Evolutionary conservation across 2,329 filamentous ascomycete species (phyloP).

Genomic region (Aspergillus fructus): DNA sequence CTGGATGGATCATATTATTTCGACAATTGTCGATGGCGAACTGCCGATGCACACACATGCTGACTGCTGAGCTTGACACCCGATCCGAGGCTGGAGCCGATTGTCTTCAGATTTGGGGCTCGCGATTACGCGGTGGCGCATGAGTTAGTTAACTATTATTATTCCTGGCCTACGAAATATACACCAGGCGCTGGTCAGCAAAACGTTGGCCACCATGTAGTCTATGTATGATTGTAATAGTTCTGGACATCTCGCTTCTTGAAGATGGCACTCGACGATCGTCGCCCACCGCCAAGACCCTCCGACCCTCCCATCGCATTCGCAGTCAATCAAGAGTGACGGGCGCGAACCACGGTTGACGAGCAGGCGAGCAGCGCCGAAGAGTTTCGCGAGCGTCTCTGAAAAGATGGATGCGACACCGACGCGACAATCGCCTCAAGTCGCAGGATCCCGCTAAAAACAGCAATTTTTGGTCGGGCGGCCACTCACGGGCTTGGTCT

Average conservation of each 20-base stretch:
- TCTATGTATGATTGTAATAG: too few relatives aligned
- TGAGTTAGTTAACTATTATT: too few relatives aligned
- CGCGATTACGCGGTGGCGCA: not conserved
- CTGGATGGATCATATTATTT: not conserved
- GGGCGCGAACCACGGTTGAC: not conserved
- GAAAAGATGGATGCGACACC: conserved; percentile 1
- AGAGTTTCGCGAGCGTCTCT: not conserved
- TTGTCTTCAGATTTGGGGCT: not conserved
- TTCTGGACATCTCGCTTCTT: not conserved
- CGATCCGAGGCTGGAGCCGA: conserved; percentile 9
- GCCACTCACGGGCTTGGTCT: conserved; percentile 9
- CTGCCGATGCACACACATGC: conserved; percentile 11
- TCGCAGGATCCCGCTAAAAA: conserved; percentile 15
- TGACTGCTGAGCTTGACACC: not conserved
- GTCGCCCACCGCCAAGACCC: too few relatives aligned
- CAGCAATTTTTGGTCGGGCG: not conserved
- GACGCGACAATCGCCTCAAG: conserved; percentile 3
- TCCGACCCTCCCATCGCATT: too few relatives aligned
- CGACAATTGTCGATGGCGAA: not conserved
- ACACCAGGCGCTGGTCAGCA: too few relatives aligned
- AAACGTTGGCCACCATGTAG: too few relatives aligned
- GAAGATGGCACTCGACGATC: not conserved
- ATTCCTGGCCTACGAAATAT: too few relatives aligned
- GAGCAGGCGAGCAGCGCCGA: too few relatives aligned
- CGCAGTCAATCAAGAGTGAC: too few relatives aligned